phyloP scores from a whole-genome alignment of 176 grass and related monocot species.

The Zoysia japonica region DNA sequence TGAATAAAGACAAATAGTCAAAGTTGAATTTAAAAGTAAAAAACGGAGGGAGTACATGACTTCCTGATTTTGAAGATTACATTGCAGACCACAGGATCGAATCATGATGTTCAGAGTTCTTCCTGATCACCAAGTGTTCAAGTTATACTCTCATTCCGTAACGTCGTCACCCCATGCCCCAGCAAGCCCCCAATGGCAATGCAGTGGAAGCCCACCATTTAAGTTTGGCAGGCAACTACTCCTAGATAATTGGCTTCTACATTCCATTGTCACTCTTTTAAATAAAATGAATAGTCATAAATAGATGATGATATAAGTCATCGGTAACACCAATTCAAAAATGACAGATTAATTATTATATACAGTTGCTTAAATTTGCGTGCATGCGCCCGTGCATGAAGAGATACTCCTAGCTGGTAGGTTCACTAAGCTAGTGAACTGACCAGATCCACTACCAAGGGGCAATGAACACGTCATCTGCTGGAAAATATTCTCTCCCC shows the following conservation, averaged over 20 bases:
- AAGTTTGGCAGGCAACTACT: no score
- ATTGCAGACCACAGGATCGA: slow-evolving; percentile 3
- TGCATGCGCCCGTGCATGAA: neutral
- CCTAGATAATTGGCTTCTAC: no score
- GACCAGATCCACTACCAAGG: neutral
- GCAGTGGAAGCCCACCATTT: no score
- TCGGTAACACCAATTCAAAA: no score
- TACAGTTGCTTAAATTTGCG: neutral
- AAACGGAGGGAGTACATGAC: neutral
- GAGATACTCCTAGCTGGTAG: neutral
- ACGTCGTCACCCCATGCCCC: neutral
- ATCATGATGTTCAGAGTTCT: neutral
- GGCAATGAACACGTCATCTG: neutral
- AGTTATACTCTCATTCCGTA: neutral
- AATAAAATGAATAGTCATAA: no score
- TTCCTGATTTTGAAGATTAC: neutral
- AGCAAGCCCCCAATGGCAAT: no score
- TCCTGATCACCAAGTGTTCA: neutral
- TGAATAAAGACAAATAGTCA: no score
- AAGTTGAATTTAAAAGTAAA: no score
- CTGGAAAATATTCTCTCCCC: neutral
- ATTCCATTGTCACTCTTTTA: no score
- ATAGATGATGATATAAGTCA: no score
- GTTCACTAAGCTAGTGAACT: neutral
- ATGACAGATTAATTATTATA: no score